Evolutionary conservation across 1,284 basidiomycete species (phyloP), one percentile per base, ranked within the genome.

Genomic region (Vanrija humicola): DNA sequence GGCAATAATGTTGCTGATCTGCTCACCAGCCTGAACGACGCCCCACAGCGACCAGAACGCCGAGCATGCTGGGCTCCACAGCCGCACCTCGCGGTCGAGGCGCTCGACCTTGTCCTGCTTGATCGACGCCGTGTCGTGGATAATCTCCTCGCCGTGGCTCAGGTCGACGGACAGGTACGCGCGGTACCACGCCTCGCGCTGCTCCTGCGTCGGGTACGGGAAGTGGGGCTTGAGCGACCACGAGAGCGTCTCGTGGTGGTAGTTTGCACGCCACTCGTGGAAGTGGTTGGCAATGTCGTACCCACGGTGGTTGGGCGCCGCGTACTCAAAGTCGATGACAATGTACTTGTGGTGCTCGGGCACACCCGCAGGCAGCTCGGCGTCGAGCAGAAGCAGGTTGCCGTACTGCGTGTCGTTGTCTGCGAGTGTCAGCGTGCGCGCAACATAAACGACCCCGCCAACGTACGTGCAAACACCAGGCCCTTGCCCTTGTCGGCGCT

Each of bases 251-350:
- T 73, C 70, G 70, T 90, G 87, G 55, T 81, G 79, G 74, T 96
- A 97, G 75, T 95, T 83, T 18, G 90, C 88, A 26, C 88, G 88
- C 92, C 93, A 96, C 77, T 96, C 93, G 70, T 90, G 86, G 77
- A 95, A 96, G 77, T 96, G 92, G 77, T 96, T 96, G 56, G 88
- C 92, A 66, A 97, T 91, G 73, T 97, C 93, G 76, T 86, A 94
- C 3, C 89, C 88, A 3, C 90, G 85, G 26, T 90, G 85, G 72
- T 95, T 96, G 3, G 88, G 87, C 0, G 86, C 82, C 8, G 92
- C 90, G 69, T 96, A 97, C 77, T 97, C 93, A 71, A 95, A 96
- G 76, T 96, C 92, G 61, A 96, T 89, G 38, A 96, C 90, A 69
- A 94, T 89, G 65, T 94, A 86, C 88, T 91, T 68, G 54, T 77